phyloP scores from a whole-genome alignment of 768 basidiomycete species.

The Boletus subcaerulescens region DNA sequence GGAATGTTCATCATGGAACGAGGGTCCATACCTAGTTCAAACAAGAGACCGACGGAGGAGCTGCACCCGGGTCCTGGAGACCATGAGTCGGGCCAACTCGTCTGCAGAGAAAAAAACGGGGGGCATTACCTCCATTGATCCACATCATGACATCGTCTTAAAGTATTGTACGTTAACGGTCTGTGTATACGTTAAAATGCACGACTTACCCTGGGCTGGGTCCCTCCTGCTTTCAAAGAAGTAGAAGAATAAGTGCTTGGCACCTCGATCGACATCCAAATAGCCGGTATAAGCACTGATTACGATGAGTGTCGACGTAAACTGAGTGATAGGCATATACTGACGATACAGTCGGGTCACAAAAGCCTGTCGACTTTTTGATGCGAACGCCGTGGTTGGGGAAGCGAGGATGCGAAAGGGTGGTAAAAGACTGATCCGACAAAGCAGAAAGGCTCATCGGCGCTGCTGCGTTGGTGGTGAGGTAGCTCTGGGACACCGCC shows the following conservation, averaged over 20 bases:
- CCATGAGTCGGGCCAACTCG: neutral
- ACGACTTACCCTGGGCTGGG: conserved; percentile 36
- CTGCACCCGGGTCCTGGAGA: conserved; percentile 55
- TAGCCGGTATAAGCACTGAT: conserved; percentile 46
- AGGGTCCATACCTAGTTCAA: conserved; percentile 46
- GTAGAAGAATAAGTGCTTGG: conserved; percentile 54
- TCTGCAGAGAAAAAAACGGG: neutral
- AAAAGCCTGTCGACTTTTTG: conserved; percentile 55
- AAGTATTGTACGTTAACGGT: neutral
- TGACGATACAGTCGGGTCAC: conserved; percentile 54
- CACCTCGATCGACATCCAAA: conserved; percentile 46
- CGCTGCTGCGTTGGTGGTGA: neutral
- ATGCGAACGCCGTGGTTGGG: conserved; percentile 54
- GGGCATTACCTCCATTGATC: conserved; percentile 58
- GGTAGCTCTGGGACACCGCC: conserved; percentile 6
- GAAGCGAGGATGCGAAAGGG: conserved; percentile 47
- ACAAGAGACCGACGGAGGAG: conserved; percentile 53
- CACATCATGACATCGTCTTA: conserved; percentile 67
- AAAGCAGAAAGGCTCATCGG: conserved; percentile 26
- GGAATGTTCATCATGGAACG: conserved; percentile 5
- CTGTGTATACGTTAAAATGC: neutral
- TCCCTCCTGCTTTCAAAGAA: conserved; percentile 57
- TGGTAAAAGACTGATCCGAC: conserved; percentile 32
- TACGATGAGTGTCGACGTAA: neutral
- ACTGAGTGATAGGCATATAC: neutral